These are phyloP conservation scores for Corchorus olitorius DNA, from an alignment of 345 rosid genomes.

Conservation along the genomic window DNA sequence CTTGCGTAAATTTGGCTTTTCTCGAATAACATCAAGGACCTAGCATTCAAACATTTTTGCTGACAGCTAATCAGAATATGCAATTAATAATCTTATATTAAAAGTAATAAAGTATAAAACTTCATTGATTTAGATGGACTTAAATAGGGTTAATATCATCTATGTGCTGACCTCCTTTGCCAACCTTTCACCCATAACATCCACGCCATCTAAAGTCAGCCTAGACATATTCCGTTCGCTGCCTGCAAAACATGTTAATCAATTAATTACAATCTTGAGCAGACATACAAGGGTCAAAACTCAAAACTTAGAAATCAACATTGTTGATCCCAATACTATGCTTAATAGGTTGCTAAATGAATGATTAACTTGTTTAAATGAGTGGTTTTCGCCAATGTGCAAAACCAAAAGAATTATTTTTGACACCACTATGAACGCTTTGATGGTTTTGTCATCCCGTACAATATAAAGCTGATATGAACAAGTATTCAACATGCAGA, in stretches of 20 bases:
- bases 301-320: neutral
- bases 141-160: constrained; percentile 37
- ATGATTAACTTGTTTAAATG: neutral
- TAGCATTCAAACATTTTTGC: constrained; percentile 31
- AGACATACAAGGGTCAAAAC: neutral
- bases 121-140: neutral
- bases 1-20: constrained; percentile 62
- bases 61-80: constrained; percentile 5
- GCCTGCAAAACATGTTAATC: constrained; percentile 45
- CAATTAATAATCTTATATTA: neutral
- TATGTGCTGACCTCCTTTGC: constrained; percentile 64
- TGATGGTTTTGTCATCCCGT: neutral
- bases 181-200: constrained; percentile 95
- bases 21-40: constrained; percentile 77
- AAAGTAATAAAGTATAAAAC: neutral
- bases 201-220: constrained; percentile 88
- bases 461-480: neutral
- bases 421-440: neutral
- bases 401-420: neutral
- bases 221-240: constrained; percentile 68
- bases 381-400: neutral
- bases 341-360: constrained; percentile 41
- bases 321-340: constrained; percentile 77
- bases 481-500: neutral
- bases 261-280: neutral